A percentile compares a stretch with the other conserved stretches of the same genome.
Conservation (phyloP, 805 yeast genomes). For the Candida sithepensis region DNA sequence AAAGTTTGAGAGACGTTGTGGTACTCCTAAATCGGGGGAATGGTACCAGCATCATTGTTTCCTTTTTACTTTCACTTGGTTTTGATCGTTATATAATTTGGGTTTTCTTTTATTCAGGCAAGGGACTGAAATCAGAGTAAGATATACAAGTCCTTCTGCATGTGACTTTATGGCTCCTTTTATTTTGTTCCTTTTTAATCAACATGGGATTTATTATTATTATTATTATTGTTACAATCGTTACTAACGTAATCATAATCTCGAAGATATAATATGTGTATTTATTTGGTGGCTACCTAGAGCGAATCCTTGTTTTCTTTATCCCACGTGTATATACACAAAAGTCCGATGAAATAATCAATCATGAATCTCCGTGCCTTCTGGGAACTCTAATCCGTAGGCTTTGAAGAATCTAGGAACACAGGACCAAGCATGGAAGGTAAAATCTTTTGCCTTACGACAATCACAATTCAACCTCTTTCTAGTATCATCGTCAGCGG, state of each 20-base stretch:
- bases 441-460: constrained; percentile 43
- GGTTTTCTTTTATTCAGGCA: background rate
- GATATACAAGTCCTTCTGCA: background rate
- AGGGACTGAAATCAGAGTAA: background rate
- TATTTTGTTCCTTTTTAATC: background rate
- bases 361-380: constrained; percentile 1
- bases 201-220: background rate
- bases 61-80: background rate
- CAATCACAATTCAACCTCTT: constrained; percentile 48
- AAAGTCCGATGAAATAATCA: no score
- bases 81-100: background rate
- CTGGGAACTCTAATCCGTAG: constrained; percentile 7
- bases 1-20: background rate
- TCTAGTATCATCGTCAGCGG: constrained; percentile 43
- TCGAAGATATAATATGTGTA: no score
- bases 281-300: no score
- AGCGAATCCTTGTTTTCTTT: no score
- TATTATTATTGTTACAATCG: no score
- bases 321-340: no score
- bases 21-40: background rate
- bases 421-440: constrained; percentile 50
- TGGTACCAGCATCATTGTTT: background rate
- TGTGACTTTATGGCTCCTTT: background rate
- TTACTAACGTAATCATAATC: no score
- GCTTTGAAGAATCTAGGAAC: constrained; percentile 39